Percentiles rank a stretch among this genome's conserved stretches.
Evolutionary conservation across 2,329 filamentous ascomycete species (phyloP).

Genomic region (Anthostomella pinea): DNA sequence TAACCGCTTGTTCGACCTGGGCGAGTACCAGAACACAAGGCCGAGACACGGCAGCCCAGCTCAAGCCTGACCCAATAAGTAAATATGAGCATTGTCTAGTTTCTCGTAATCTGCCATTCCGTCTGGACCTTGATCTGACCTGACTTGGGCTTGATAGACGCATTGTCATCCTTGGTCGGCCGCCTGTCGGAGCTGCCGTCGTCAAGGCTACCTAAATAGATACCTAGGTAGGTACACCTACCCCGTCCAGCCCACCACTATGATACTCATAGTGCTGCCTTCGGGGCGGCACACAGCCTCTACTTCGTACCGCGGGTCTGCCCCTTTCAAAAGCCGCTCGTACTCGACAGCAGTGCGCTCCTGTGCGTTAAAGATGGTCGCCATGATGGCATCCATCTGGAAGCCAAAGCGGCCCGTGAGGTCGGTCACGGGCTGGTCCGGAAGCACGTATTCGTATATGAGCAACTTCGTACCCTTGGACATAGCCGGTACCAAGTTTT

Average conservation of each 20-base stretch:
- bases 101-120: too few species aligned
- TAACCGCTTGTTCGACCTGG: too few species aligned
- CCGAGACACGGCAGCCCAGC: too few species aligned
- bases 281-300: conserved; percentile 9
- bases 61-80: too few species aligned
- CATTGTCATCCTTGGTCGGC: too few species aligned
- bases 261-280: conserved; percentile 13
- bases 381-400: conserved; percentile 13
- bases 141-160: too few species aligned
- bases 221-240: too few species aligned
- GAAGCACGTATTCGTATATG: conserved; percentile 12
- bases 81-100: too few species aligned
- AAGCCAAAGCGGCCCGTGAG: conserved; percentile 9
- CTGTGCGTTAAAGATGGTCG: conserved; percentile 11
- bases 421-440: conserved; percentile 8
- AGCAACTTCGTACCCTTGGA: conserved; percentile 14
- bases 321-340: conserved; percentile 9
- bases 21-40: too few species aligned
- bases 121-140: too few species aligned
- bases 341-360: conserved; percentile 11
- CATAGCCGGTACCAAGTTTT: conserved; percentile 16
- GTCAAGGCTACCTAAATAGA: too few species aligned
- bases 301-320: conserved; percentile 10
- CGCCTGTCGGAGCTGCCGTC: too few species aligned
- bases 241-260: conserved; percentile 9